Conservation (phyloP, 148 eudicot species). For the Talinum fruticosum region DNA sequence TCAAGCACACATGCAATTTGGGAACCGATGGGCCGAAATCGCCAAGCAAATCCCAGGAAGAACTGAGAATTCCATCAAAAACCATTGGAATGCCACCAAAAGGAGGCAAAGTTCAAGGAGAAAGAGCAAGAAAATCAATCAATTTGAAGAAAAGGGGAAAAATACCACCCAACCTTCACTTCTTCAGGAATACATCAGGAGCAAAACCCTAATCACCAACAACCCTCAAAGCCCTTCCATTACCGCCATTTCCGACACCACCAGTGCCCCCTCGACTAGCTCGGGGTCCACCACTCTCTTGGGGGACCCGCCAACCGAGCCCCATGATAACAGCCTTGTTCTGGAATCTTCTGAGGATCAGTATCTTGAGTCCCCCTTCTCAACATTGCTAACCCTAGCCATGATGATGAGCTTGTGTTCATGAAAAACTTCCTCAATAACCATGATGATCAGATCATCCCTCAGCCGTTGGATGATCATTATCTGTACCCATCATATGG, state of each 20-base stretch:
- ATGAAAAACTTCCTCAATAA: conserved; percentile 28
- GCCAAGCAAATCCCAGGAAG: conserved; percentile 63
- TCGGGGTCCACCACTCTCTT: conserved; percentile 22
- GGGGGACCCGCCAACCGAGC: conserved; percentile 14
- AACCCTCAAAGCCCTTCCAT: conserved; percentile 1
- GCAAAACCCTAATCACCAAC: conserved; percentile 11
- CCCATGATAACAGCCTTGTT: background rate
- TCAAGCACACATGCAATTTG: conserved; percentile 47
- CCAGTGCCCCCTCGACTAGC: conserved; percentile 16
- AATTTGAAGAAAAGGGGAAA: background rate
- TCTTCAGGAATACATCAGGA: conserved; percentile 57
- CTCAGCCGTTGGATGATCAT: background rate
- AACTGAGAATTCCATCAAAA: conserved; percentile 72
- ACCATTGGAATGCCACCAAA: conserved; percentile 89
- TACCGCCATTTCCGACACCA: conserved; percentile 3
- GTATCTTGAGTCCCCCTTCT: conserved; percentile 27
- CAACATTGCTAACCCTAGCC: conserved; percentile 24
- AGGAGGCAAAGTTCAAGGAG: conserved; percentile 57
- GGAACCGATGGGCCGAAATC: conserved; percentile 83
- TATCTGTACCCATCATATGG: background rate
- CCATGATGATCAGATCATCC: background rate
- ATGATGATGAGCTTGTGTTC: conserved; percentile 46
- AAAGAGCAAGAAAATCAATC: conserved; percentile 27
- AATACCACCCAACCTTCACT: conserved; percentile 32
- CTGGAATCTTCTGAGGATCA: conserved; percentile 23